phyloP scores from a whole-genome alignment of 495 filamentous ascomycete species.

The Annulohypoxylon nitens region DNA sequence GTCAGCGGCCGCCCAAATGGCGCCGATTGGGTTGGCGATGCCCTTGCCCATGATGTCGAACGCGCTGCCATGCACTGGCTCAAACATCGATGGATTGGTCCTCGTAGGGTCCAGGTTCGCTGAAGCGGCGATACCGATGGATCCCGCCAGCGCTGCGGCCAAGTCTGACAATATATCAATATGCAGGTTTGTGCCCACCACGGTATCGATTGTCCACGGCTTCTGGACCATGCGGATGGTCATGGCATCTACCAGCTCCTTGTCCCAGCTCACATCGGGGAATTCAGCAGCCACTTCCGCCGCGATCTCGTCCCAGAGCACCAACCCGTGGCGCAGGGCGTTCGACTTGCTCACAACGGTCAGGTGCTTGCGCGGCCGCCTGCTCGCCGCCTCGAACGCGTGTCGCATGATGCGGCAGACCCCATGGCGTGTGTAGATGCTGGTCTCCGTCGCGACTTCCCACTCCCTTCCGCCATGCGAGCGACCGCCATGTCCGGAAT shows the following conservation, averaged over 20 bases:
- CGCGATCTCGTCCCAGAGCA: not conserved
- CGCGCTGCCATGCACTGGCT: not conserved
- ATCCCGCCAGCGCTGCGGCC: not conserved
- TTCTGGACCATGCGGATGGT: not conserved
- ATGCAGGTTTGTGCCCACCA: not conserved
- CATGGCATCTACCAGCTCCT: not conserved
- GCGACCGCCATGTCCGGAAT: not conserved
- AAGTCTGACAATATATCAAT: not conserved
- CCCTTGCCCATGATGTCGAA: conserved; percentile 1
- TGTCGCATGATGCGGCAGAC: not conserved
- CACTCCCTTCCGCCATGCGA: not conserved
- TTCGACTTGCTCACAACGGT: not conserved
- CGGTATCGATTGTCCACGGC: not conserved
- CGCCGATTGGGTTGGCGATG: not conserved
- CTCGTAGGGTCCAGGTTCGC: not conserved
- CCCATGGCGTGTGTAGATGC: not conserved
- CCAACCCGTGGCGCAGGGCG: not conserved
- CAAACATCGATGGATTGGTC: not conserved
- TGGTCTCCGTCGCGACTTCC: not conserved
- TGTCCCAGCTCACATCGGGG: not conserved
- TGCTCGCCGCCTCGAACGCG: conserved; percentile 1
- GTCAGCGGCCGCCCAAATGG: not conserved
- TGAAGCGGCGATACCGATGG: not conserved
- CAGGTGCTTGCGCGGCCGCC: not conserved
- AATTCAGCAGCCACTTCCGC: not conserved